Base-by-base conservation (phyloP, 257 asterid species). In the Nicotiana noctiflora region DNA sequence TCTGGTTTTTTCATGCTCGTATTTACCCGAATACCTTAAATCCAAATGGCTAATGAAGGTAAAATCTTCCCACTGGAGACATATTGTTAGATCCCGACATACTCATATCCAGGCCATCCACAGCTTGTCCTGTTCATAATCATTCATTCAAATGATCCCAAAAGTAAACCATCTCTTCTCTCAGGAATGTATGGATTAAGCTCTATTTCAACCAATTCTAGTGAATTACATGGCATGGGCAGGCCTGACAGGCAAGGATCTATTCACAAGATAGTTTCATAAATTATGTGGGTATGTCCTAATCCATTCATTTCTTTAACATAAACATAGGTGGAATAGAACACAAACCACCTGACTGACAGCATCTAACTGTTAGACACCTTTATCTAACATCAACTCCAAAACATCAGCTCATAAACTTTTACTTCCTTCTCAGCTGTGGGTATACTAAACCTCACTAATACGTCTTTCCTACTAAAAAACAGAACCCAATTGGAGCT, bases 361-460 rank as follows among this genome's bases (percentile, higher is more conserved):
- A 1, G 21, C 40, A 72, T 46, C 40, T 46, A 72, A 72, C 21
- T 72, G 60, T 23, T 37, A 72, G 78, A 32, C 37, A 46, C 40
- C 13, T 64, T 46, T 23, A 72, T 72, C 78, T 72, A 56, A 23
- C 37, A 72, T 14, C 60, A 72, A 72, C 4, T 44, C 34, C 21
- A 1, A 6, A 72, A 46, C 40, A 46, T 46, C 60, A 72, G 23
- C 60, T 72, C 78, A 72, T 46, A 72, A 70, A 23, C 60, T 46
- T 72, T 46, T 72, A 46, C 21, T 72, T 72, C 60, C 60, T 72
- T 46, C 78, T 46, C 78, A 72, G 78, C 23, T 72, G 46, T 72
- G 59, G 18, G 1, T 23, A 23, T 72, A 32, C 59, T 70, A 72
- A 72, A 72, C 37, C 40, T 72, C 40, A 72, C 23, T 21, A 46